Evolutionary conservation across 2,329 filamentous ascomycete species (phyloP).

Genomic region (Trichoderma cornu-damae): DNA sequence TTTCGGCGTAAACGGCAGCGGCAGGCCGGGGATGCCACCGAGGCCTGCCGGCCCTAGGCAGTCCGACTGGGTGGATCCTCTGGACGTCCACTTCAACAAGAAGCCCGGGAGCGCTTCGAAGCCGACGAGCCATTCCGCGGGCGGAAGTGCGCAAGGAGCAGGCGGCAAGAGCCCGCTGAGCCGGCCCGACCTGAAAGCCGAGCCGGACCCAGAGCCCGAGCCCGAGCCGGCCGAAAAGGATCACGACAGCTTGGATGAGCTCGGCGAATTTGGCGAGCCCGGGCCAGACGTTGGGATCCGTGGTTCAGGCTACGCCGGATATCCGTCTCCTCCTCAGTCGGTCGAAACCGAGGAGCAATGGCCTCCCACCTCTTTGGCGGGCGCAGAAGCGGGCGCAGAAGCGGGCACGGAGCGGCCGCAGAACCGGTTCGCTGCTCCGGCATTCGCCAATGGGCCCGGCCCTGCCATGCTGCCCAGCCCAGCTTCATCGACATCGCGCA

Average conservation of each 20-base stretch:
- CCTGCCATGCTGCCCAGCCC: slow-evolving; percentile 41
- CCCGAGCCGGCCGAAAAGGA: background rate
- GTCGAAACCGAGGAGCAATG: slow-evolving; percentile 30
- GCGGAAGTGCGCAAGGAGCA: slow-evolving; percentile 12
- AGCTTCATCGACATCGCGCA: slow-evolving; percentile 36
- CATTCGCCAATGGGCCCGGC: slow-evolving; percentile 22
- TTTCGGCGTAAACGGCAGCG: slow-evolving; percentile 28
- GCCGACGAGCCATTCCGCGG: slow-evolving; percentile 24
- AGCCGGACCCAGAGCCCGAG: background rate
- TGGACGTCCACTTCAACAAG: slow-evolving; percentile 43
- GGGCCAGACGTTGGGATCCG: slow-evolving; percentile 11
- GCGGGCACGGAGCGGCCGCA: background rate
- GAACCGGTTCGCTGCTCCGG: slow-evolving; percentile 25
- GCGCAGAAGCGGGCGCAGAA: background rate
- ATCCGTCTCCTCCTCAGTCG: slow-evolving; percentile 38
- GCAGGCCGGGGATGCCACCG: slow-evolving; percentile 27
- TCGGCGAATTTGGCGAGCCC: slow-evolving; percentile 10
- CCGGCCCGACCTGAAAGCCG: slow-evolving; percentile 25
- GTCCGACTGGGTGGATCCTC: slow-evolving; percentile 42
- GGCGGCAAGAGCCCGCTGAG: slow-evolving; percentile 36
- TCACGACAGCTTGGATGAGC: background rate
- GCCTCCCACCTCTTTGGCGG: background rate
- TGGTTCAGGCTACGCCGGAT: slow-evolving; percentile 29
- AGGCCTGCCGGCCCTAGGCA: slow-evolving; percentile 27
- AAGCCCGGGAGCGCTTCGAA: slow-evolving; percentile 23